Evolutionary conservation across 108 stramenopile species (phyloP).

Genomic region (Epipyxis sp.): DNA sequence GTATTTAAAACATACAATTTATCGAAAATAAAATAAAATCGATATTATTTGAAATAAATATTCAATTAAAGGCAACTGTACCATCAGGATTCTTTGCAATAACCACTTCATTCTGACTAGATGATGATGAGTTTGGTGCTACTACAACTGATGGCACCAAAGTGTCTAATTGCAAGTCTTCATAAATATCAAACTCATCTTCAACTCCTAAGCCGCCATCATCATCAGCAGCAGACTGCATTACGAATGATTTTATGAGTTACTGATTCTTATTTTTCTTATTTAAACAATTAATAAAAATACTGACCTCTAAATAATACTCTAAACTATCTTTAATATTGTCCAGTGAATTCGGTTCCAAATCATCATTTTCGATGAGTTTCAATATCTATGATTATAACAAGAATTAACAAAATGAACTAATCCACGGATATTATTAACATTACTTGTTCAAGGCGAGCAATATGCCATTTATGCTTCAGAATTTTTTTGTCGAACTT

Average conservation of each 20-base stretch:
- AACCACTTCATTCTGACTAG: too few species aligned
- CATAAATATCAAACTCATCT: constrained; percentile 73
- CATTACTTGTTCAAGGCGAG: constrained; percentile 74
- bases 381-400: constrained; percentile 92
- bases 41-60: too few species aligned
- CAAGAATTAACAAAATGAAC: too few species aligned
- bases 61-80: too few species aligned
- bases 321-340: constrained; percentile 87
- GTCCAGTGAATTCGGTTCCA: constrained; percentile 75
- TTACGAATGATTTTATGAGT: constrained; percentile 71
- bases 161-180: constrained; percentile 70
- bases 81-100: too few species aligned
- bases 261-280: constrained; percentile 74
- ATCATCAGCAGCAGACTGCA: constrained; percentile 66
- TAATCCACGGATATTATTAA: too few species aligned
- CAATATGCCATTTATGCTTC: constrained; percentile 85
- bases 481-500: constrained; percentile 65
- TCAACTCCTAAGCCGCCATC: constrained; percentile 35
- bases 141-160: neutral
- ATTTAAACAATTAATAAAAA: too few species aligned
- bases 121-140: too few species aligned
- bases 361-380: constrained; percentile 83
- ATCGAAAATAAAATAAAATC: too few species aligned
- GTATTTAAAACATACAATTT: too few species aligned
- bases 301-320: constrained; percentile 94